phyloP scores from a whole-genome alignment of 140 eudicot genomes.

The Stevia rebaudiana region DNA sequence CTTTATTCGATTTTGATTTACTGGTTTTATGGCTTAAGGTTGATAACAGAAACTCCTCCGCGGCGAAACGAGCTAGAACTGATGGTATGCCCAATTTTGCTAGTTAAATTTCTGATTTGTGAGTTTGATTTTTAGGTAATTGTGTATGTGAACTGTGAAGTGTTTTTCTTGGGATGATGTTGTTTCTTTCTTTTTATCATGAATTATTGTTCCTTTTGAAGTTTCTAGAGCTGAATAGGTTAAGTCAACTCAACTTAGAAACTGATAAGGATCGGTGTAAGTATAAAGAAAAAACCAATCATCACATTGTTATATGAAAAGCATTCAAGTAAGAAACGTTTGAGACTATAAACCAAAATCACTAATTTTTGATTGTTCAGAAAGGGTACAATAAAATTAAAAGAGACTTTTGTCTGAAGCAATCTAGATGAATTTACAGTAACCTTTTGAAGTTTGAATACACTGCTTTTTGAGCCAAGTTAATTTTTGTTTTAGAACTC shows the following conservation, averaged over 20 bases:
- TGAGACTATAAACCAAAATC: background rate
- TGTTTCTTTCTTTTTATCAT: background rate
- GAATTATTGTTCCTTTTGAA: background rate
- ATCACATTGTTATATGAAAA: background rate
- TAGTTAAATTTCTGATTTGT: background rate
- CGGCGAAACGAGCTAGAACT: slow-evolving; percentile 59
- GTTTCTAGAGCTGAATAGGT: background rate
- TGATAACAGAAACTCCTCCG: slow-evolving; percentile 59
- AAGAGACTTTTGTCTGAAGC: background rate
- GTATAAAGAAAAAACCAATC: background rate
- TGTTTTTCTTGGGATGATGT: background rate
- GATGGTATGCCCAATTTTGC: slow-evolving; percentile 38
- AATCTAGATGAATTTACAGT: background rate
- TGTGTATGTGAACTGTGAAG: background rate
- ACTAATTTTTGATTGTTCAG: background rate
- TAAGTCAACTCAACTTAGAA: background rate
- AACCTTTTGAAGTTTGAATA: background rate
- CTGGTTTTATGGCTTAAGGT: slow-evolving; percentile 25
- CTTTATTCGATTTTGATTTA: background rate
- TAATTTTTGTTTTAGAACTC: background rate
- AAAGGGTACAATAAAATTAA: background rate
- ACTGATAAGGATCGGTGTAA: background rate
- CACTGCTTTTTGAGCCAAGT: background rate
- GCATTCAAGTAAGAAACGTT: background rate
- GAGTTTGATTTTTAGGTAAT: background rate